Conservation (phyloP, 2,329 filamentous ascomycete genomes). For the Aspergillus niger region DNA sequence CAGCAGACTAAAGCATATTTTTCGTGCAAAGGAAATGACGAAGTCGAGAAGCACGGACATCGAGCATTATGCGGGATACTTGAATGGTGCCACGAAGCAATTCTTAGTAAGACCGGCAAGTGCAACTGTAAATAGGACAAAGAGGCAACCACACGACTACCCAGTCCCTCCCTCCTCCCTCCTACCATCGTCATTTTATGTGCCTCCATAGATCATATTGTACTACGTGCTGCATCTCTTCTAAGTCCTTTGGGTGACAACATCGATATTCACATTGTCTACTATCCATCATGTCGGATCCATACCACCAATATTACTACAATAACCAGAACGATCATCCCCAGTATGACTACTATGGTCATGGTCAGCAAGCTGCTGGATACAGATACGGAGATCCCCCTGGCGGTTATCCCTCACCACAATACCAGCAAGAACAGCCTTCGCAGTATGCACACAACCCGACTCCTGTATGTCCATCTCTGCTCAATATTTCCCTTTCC, state of each 20-base stretch:
- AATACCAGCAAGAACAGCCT: constrained; percentile 23
- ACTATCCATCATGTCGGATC: constrained; percentile 14
- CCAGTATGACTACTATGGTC: constrained; percentile 6
- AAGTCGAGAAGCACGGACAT: no score
- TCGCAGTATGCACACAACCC: constrained; percentile 30
- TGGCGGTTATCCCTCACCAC: constrained; percentile 25
- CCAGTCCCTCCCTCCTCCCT: no score
- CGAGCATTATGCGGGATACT: no score
- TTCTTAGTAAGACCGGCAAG: no score
- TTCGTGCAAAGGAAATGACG: no score
- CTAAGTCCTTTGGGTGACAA: neutral
- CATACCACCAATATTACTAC: constrained; percentile 25
- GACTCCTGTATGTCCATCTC: constrained; percentile 26
- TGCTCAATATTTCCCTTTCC: neutral
- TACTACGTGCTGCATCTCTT: no score
- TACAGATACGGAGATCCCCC: constrained; percentile 24
- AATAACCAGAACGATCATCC: constrained; percentile 25
- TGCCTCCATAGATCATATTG: no score
- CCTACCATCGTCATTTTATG: no score
- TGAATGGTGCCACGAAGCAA: no score
- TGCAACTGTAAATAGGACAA: no score
- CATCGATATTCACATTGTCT: neutral
- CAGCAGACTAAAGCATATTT: no score
- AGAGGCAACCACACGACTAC: no score
- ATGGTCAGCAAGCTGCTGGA: constrained; percentile 11